Base-by-base conservation (phyloP, 306 rosid genomes). In the Quercus gilva region DNA sequence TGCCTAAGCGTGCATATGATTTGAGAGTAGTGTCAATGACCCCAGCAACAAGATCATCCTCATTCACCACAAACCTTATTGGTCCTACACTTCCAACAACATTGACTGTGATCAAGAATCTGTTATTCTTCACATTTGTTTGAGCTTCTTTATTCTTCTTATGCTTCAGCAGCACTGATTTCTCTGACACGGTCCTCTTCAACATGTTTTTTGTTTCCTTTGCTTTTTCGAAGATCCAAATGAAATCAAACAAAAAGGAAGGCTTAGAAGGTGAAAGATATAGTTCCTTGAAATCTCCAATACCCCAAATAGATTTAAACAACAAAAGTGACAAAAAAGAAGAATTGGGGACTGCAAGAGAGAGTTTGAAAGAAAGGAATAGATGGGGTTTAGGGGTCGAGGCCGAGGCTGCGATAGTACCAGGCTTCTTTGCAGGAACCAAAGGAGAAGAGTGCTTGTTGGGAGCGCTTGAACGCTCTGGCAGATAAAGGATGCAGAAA, bases 61-160 rank as follows among this genome's bases (percentile, higher is more conserved):
- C 86, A 1, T 80, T 71, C 76, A 77, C 86, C 55, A 87, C 80
- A 49, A 84, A 82, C 41, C 86, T 80, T 43, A 87, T 15, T 17
- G 90, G 85, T 5, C 88, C 72, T 35, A 25, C 72, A 14, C 72
- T 68, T 37, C 72, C 72, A 9, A 68, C 52, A 33, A 68, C 72
- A 19, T 68, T 68, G 52, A 35, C 52, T 35, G 72, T 68, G 72
- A 68, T 68, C 72, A 68, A 68, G 52, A 86, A 57, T 76, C 85
- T 78, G 59, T 43, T 83, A 19, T 5, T 67, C 71, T 15, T 19
- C 41, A 41, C 45, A 41, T 41, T 41, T 41, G 45, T 41, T n/a
- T 68, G n/a, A 25, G n/a, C 15, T 9, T 49, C 53, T 5, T n/a
- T 67, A 8, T 35, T 8, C 52, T 68, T 68, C 72, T 18, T n/a